Base-by-base conservation (phyloP, 2,329 filamentous ascomycete species). In the Xylaria sp. region DNA sequence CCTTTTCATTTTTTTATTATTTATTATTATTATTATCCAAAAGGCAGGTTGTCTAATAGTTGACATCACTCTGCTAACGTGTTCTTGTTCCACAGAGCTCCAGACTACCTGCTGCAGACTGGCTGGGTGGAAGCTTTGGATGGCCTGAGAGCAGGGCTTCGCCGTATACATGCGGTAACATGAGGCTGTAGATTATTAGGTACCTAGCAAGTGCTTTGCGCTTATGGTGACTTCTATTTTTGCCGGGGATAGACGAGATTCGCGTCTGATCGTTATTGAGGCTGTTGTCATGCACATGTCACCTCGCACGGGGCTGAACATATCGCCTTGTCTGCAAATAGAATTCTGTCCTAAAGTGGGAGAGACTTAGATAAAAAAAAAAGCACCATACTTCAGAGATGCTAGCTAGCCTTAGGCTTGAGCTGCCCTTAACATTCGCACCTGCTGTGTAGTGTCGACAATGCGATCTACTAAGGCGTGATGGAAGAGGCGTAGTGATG, bases 231-330 rank as follows among this genome's bases (percentile, higher is more conserved):
- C 35, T 7, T 52, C 4, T 35, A 35, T 11, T 19, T 12, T 31
- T 52, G 14, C 38, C 21, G 14, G 46, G 37, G 23, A 38, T 40
- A 28, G 23, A 47, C 28, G 23, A 46, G 38, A 14, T 35, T 38
- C 17, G 46, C 38, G 4, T 23, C 45, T 51, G 46, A 35, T 25
- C 28, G 25, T 23, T n/a, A 12, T 7, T 19, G 35, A 51, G 17
- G 56, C 56, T 25, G 37, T 37, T 35, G 40, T 61, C 62, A 64
- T 59, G 52, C 63, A 60, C 5, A 43, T 42, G 56, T 28, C 23
- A 19, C 60, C 43, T 53, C 42, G 40, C 42, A 15, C 28, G 17
- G 33, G 23, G 42, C 54, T 43, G 54, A 52, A 15, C 46, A 51
- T 51, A 42, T 37, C n/a, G 28, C 42, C 28, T 52, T n/a, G 28